Evolutionary conservation across 2,329 filamentous ascomycete genomes (phyloP), one percentile per base, ranked within the genome.

Genomic region (Neobulgaria alba): DNA sequence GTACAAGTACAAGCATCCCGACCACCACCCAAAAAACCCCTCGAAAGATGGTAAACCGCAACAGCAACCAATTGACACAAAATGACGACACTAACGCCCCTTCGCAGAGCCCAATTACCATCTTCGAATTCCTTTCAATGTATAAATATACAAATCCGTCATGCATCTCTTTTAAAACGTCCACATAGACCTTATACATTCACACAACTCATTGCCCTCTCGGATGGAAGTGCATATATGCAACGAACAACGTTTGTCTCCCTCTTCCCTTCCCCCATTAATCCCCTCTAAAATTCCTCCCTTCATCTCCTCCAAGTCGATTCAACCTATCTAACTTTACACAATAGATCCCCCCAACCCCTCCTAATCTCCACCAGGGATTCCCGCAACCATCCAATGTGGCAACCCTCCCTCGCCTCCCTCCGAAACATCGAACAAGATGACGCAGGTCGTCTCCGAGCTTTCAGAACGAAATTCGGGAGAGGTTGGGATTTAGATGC

Each of bases 121-220:
- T 38, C 15, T 4, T 16, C 30, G 9, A 20, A 21, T 19, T 26
- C 7, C 23, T 26, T 7, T 12, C 12, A 7, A 7, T 7, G 23
- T 26, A 26, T 12, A 29, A 33, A 38, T 5, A 45, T 48, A 36
- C 55, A 59, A 50, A 41, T 51, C 34, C 82, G 88, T 46, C 78
- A 87, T 61, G 92, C 92, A 38, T 88, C 85, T 17, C 83, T 95
- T 49, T 77, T 96, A 59, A 75, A 75, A 47, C 86, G 92, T 12
- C 88, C 88, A n/a, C 84, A 88, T 58, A 79, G 89, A 4, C 90
- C 92, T 31, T 96, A 95, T 72, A 86, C 82, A 53, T 96, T 95
- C 72, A 95, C 90, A n/a, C 92, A 98, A 67, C 47, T 98, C 46
- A 73, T 98, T 52, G 89, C 88, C 39, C 82, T 96, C 50, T 86